Evolutionary conservation across 371 early-diverging fungal genomes (phyloP), one percentile per base, ranked within the genome.

Genomic region (Lichtheimia ornata): DNA sequence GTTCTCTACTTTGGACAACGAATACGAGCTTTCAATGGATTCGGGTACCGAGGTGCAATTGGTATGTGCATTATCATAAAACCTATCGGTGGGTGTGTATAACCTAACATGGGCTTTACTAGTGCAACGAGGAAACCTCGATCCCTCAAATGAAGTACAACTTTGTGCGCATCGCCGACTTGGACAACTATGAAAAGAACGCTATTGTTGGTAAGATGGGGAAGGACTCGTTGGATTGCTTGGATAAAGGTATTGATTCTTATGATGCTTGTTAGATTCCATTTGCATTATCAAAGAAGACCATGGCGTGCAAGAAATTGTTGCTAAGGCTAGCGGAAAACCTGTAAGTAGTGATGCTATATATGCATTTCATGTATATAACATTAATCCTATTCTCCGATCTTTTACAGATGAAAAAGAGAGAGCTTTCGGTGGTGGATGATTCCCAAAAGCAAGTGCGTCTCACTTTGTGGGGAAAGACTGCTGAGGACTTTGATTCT

Each of bases 1-100:
- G 68, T 98, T 86, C 64, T 89, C 84, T 28, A 88, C 81, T 25
- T 72, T 92, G 51, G 77, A 91, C 65, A 93, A 95, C 70, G 93
- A 97, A 62, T 99, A 98, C 66, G 99, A 99, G 71, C 77, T 99
- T 61, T 76, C 86, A 2, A 74, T 97, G 50, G 96, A 97, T 24
- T 61, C 81, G 47, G 70, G 71, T 5, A 88, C 91, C 5, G 73
- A 82, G 43, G 81, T 97, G 35, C 72, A 72, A 35, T 77, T 66
- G 59, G 89, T 90, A 83, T 69, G 72, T 17, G 17, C 22, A 4
- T 9, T 35, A 17, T 15, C 9, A 22, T 17, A 62, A n/a, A n/a
- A 9, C 4, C 5, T 15, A 13, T 12, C 44, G 22, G 11, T 6
- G 6, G 5, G 35, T 11, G 35, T 35, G 9, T 35, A 35, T 35